Evolutionary conservation across 768 basidiomycete genomes (phyloP), one percentile per base, ranked within the genome.

Genomic region (Pilatotrama ljubarskyi): DNA sequence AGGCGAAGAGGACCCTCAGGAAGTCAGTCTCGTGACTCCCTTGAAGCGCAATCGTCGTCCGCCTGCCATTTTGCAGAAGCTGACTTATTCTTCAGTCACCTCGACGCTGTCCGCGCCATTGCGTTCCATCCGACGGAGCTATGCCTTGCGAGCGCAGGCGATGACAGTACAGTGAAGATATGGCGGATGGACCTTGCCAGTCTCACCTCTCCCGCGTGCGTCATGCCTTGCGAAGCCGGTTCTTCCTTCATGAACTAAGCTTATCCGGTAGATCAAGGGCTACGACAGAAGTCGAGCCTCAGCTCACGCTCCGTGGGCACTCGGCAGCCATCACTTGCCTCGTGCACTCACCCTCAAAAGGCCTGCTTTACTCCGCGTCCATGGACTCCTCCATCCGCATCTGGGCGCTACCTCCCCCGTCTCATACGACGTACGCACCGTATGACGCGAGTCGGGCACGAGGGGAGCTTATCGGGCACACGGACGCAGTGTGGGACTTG

Each of bases 401-500:
- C 20, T 98, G 95, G 96, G 84, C 84, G 9, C 76, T 95, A 35
- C 95, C 96, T 8, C 65, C 82, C 8, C 75, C 82, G 3, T 80
- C 85, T 36, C 90, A 93, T 73, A 91, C 93, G 52, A 93, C 95
- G 15, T 99, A 98, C 73, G 90, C 91, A 1, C 88, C 94, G 0
- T 94, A 91, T 71, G 95, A 98, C 66, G 82, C 90, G 49, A 86
- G 85, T 0, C 82, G 88, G 4, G 81, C 85, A 26, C 82, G 90
- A 37, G 89, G 89, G 35, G 87, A 90, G 64, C 81, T 98, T 26
- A 86, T 95, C 29, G 94, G 95, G 3, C 93, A 97, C 72, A 93
- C 93, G 5, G 95, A 99, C 70, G 93, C 93, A 5, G 90, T 98
- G 24, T 99, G 97, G 97, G 97, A 95, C 70, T 77, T 98, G 51